Conservation (phyloP, 257 asterid genomes). For the Rehmannia glutinosa region DNA sequence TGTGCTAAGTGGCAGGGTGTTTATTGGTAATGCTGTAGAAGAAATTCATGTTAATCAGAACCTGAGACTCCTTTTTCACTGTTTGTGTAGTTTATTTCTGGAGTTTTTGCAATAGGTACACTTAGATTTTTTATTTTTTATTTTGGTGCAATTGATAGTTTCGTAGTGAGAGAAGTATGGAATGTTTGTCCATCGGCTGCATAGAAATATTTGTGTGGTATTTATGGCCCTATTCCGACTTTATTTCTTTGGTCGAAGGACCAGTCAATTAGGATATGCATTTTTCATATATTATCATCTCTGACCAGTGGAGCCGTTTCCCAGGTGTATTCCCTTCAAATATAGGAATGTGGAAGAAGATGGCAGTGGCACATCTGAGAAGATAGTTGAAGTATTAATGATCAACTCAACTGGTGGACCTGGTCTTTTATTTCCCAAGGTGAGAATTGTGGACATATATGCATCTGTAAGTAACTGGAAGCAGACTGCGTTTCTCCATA, state of each 20-base stretch:
- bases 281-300: not conserved
- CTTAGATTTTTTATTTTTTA: not conserved
- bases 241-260: not conserved
- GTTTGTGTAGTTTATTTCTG: not conserved
- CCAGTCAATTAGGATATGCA: not conserved
- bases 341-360: slow-evolving; percentile 37
- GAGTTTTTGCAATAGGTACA: not conserved
- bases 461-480: not conserved
- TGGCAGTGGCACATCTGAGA: slow-evolving; percentile 37
- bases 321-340: slow-evolving; percentile 87
- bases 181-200: too few relatives aligned
- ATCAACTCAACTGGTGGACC: slow-evolving; percentile 92
- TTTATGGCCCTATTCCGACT: too few relatives aligned
- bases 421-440: slow-evolving; percentile 94
- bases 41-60: not conserved
- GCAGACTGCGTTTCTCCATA: not conserved
- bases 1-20: not conserved
- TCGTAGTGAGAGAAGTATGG: too few relatives aligned
- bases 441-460: slow-evolving; percentile 24
- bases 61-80: not conserved
- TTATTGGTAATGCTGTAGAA: not conserved
- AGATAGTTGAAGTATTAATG: slow-evolving; percentile 73
- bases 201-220: too few relatives aligned
- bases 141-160: not conserved
- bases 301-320: slow-evolving; percentile 23